Percentiles rank a stretch among this genome's conserved stretches.
Evolutionary conservation across 352 stramenopile species (phyloP).

Genomic region (Phytophthora sp.): DNA sequence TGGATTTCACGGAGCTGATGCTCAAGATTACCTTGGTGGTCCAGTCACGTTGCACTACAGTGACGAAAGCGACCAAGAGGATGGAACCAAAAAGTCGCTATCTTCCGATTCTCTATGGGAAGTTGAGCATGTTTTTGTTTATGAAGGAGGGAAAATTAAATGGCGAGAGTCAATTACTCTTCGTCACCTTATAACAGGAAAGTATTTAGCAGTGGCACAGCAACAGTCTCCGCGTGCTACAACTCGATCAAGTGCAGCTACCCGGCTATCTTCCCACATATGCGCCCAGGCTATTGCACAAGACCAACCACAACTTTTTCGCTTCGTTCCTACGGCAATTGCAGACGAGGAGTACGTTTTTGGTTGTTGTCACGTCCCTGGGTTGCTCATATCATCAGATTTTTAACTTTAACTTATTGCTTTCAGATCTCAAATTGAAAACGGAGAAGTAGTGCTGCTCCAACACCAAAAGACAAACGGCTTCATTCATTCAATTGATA

Average conservation of each 20-base stretch:
- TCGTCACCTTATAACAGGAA: slow-evolving; percentile 61
- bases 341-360: slow-evolving; percentile 61
- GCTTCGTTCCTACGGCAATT: slow-evolving; percentile 64
- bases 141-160: slow-evolving; percentile 60
- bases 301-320: slow-evolving; percentile 54
- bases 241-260: slow-evolving; percentile 14
- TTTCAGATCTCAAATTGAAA: slow-evolving; percentile 49
- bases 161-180: slow-evolving; percentile 61
- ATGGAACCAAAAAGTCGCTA: slow-evolving; percentile 33
- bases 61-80: slow-evolving; percentile 49
- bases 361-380: too few relatives aligned
- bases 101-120: slow-evolving; percentile 71
- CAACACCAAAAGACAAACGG: slow-evolving; percentile 54
- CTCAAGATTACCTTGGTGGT: background rate
- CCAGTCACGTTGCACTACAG: slow-evolving; percentile 55
- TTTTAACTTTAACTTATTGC: background rate
- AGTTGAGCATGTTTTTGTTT: slow-evolving; percentile 53
- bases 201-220: slow-evolving; percentile 58
- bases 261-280: slow-evolving; percentile 23
- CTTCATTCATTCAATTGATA: slow-evolving; percentile 75
- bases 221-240: slow-evolving; percentile 28
- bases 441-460: slow-evolving; percentile 62
- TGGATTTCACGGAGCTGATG: slow-evolving; percentile 32
- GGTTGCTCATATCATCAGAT: too few relatives aligned
- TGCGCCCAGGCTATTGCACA: slow-evolving; percentile 47